phyloP scores from a whole-genome alignment of 768 basidiomycete species.

The Imleria badia region DNA sequence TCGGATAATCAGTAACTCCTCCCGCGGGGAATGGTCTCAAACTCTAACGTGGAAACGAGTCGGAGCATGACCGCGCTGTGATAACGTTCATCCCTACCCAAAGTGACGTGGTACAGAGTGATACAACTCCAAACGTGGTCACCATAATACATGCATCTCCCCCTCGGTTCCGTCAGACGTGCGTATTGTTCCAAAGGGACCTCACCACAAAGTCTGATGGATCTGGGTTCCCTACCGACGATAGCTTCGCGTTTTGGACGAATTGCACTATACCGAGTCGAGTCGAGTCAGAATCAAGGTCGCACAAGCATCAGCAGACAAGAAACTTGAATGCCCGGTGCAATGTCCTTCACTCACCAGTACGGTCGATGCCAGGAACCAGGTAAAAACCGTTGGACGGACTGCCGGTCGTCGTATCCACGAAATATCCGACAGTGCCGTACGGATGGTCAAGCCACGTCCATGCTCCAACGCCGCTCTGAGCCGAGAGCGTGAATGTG shows the following conservation, averaged over 20 bases:
- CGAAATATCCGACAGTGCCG: constrained; percentile 53
- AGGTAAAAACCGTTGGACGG: constrained; percentile 57
- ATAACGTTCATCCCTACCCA: no score
- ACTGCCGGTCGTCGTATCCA: constrained; percentile 40
- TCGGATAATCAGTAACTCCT: no score
- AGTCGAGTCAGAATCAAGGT: background rate
- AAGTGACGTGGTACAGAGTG: no score
- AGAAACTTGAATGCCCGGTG: background rate
- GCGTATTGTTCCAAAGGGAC: constrained; percentile 56
- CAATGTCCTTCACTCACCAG: constrained; percentile 34
- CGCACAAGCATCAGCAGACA: background rate
- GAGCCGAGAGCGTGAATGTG: constrained; percentile 52
- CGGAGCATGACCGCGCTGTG: no score
- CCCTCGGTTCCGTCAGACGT: constrained; percentile 17
- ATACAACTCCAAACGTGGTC: no score
- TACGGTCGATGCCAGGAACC: constrained; percentile 52
- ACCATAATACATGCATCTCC: background rate
- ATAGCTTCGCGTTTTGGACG: constrained; percentile 39
- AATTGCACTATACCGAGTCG: constrained; percentile 38
- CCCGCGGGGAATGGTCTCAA: no score
- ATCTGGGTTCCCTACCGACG: constrained; percentile 36
- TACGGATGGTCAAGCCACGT: constrained; percentile 61
- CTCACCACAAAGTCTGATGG: constrained; percentile 48
- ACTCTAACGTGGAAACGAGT: no score
- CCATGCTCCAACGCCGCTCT: constrained; percentile 55